These are phyloP conservation scores for Ganoderma lingzhi DNA, from an alignment of 1,284 basidiomycete genomes.

Conservation along the genomic window DNA sequence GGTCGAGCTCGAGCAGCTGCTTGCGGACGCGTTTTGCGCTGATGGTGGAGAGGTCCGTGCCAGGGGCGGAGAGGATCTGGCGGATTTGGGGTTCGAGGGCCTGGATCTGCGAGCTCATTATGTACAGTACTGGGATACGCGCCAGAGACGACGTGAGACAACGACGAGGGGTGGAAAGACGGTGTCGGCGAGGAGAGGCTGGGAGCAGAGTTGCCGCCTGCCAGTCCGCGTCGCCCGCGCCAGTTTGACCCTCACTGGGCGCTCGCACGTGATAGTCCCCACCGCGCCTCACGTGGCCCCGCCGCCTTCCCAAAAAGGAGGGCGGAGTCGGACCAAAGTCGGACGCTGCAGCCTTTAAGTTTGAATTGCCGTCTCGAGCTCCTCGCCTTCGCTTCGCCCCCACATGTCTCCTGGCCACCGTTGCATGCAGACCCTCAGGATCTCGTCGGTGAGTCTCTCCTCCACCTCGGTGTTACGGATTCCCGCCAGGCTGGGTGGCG, in stretches of 20 bases:
- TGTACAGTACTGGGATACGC: background rate
- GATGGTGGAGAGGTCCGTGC: constrained; percentile 75
- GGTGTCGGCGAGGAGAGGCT: constrained; percentile 5
- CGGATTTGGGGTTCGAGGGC: constrained; percentile 66
- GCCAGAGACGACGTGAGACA: constrained; percentile 17
- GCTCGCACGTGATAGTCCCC: background rate
- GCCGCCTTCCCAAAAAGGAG: background rate
- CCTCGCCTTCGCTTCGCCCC: background rate
- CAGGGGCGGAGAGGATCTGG: constrained; percentile 73
- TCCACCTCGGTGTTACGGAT: too few species aligned
- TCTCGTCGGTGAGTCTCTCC: background rate
- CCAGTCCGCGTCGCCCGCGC: constrained; percentile 2
- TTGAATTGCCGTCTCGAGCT: background rate
- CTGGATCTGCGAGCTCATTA: constrained; percentile 37
- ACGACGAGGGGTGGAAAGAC: background rate
- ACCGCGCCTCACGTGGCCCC: background rate
- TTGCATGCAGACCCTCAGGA: background rate
- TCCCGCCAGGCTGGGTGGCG: constrained; percentile 12
- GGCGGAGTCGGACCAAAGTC: background rate
- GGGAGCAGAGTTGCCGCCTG: constrained; percentile 3
- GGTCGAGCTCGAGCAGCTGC: constrained; percentile 60
- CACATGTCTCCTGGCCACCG: background rate
- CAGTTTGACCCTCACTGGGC: background rate
- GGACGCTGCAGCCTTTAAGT: background rate
- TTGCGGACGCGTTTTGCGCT: constrained; percentile 82